Percentiles rank a stretch among this genome's conserved stretches.
phyloP scores from a whole-genome alignment of 73 alveolate genomes.

The Paramecium caudatum region DNA sequence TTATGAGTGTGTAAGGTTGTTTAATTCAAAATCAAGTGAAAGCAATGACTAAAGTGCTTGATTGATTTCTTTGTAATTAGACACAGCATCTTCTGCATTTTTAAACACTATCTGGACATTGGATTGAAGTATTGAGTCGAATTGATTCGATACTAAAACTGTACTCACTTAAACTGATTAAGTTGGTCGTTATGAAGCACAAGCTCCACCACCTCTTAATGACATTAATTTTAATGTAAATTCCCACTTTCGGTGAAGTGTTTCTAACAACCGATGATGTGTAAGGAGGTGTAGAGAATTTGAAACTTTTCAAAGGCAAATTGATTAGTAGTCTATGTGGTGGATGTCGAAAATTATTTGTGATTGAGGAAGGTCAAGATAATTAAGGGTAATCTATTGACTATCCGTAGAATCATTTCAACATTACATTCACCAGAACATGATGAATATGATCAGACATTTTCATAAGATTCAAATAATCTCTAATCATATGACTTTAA shows the following conservation, averaged over 20 bases:
- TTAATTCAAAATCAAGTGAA: constrained; percentile 29
- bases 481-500: constrained; percentile 67
- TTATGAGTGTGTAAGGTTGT: constrained; percentile 1
- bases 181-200: not conserved
- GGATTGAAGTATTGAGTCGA: not conserved
- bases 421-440: constrained; percentile 73
- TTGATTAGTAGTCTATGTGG: constrained; percentile 67
- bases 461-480: constrained; percentile 60
- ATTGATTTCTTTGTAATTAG: not conserved
- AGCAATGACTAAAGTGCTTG: not conserved
- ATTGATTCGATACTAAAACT: not conserved
- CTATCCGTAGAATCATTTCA: constrained; percentile 2
- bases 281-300: constrained; percentile 68
- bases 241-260: constrained; percentile 76
- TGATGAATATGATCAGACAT: constrained; percentile 72
- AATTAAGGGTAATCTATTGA: constrained; percentile 55
- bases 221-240: constrained; percentile 53
- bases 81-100: constrained; percentile 1
- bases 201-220: constrained; percentile 56
- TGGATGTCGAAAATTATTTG: constrained; percentile 70
- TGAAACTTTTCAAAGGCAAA: constrained; percentile 73
- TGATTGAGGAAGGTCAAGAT: constrained; percentile 73
- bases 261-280: constrained; percentile 72
- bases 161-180: not conserved
- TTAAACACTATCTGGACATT: not conserved